Conservation (phyloP, 2,329 filamentous ascomycete genomes). For the Trichoderma hamatum region DNA sequence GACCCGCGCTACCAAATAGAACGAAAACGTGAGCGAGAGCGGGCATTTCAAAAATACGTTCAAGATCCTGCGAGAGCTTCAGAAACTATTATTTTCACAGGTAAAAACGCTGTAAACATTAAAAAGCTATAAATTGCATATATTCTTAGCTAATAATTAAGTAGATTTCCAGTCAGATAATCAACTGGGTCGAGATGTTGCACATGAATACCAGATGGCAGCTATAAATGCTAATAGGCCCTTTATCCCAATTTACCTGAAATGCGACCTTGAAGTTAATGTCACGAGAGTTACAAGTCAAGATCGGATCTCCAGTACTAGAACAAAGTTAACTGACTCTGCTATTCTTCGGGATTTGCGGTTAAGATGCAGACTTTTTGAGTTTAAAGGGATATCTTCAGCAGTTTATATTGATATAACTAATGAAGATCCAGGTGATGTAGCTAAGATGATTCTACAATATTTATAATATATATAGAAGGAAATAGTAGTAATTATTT, state of each 20-base stretch:
- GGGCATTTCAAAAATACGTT: background rate
- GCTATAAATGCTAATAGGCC: background rate
- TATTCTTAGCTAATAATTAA: background rate
- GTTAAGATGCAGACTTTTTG: conserved; percentile 1
- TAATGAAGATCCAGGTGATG: no score
- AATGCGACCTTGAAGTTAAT: background rate
- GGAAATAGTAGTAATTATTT: no score
- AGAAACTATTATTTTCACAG: conserved; percentile 1
- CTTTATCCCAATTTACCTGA: conserved; percentile 2
- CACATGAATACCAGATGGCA: background rate
- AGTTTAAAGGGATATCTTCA: background rate
- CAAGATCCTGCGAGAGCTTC: background rate
- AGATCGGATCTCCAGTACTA: background rate
- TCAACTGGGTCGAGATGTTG: background rate
- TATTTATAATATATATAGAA: no score
- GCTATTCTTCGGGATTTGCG: background rate
- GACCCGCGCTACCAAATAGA: conserved; percentile 1
- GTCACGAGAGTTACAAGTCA: background rate
- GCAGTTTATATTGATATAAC: no score
- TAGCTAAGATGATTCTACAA: no score
- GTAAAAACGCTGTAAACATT: background rate
- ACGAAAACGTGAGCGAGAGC: background rate
- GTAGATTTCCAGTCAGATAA: conserved; percentile 12
- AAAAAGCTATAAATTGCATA: background rate
- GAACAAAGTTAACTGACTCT: conserved; percentile 2